Conservation (phyloP, 768 basidiomycete species). For the Coprinopsis sp. region DNA sequence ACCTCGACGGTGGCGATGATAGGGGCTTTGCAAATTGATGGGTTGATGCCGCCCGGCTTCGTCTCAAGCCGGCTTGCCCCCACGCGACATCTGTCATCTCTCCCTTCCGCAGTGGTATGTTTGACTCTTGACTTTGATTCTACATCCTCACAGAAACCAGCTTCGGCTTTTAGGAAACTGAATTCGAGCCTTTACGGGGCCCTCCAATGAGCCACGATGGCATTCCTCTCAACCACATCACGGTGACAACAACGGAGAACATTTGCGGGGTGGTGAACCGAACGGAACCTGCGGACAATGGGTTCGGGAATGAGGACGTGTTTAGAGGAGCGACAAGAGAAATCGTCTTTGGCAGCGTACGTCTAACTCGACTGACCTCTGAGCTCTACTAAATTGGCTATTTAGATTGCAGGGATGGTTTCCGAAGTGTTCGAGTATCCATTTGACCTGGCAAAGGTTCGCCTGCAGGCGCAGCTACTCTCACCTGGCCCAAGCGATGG, state of each 20-base stretch:
- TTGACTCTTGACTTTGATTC: too few relatives aligned
- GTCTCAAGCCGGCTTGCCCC: too few relatives aligned
- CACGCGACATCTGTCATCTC: too few relatives aligned
- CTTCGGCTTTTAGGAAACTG: too few relatives aligned
- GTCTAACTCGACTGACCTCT: not conserved
- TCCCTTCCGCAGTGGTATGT: too few relatives aligned
- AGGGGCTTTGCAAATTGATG: too few relatives aligned
- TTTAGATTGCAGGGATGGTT: slow-evolving; percentile 77
- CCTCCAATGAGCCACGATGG: not conserved
- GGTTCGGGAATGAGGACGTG: not conserved
- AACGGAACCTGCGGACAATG: not conserved
- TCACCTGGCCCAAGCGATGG: slow-evolving; percentile 43
- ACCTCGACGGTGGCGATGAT: too few relatives aligned
- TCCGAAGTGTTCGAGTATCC: slow-evolving; percentile 88
- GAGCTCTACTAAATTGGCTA: not conserved
- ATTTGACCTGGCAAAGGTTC: slow-evolving; percentile 92
- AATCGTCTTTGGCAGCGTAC: slow-evolving; percentile 55
- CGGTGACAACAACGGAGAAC: not conserved
- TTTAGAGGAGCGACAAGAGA: slow-evolving; percentile 36
- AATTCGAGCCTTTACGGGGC: too few relatives aligned
- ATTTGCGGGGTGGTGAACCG: too few relatives aligned
- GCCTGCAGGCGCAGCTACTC: slow-evolving; percentile 87
- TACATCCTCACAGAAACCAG: too few relatives aligned
- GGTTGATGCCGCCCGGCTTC: too few relatives aligned
- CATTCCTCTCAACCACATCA: not conserved